These are phyloP conservation scores for Dendrobium nobile DNA, from an alignment of 106 monocot genomes.

Conservation along the genomic window DNA sequence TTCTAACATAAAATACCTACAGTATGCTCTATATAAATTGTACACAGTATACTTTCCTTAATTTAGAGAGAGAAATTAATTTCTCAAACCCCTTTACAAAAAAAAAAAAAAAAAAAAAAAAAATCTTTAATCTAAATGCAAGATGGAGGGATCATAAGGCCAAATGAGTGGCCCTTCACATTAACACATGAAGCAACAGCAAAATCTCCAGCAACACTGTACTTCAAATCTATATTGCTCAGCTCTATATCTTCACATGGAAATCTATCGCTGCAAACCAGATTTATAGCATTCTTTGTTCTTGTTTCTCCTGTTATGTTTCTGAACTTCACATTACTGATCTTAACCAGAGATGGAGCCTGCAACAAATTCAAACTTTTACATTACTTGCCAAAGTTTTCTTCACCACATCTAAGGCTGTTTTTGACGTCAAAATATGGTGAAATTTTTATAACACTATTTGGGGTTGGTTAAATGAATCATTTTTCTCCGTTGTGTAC, in stretches of 20 bases:
- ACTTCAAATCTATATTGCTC: slow-evolving; percentile 18
- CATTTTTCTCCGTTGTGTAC: too few relatives aligned
- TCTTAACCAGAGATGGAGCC: slow-evolving; percentile 29
- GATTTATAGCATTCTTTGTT: slow-evolving; percentile 22
- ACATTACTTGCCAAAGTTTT: too few relatives aligned
- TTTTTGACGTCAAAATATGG: too few relatives aligned
- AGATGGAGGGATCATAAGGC: slow-evolving; percentile 3
- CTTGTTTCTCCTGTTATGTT: slow-evolving; percentile 22
- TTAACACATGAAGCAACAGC: slow-evolving; percentile 14
- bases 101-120: neutral
- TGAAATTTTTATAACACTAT: too few relatives aligned
- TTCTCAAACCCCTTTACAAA: too few relatives aligned
- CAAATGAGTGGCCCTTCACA: slow-evolving; percentile 10
- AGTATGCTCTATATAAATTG: too few relatives aligned
- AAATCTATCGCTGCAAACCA: slow-evolving; percentile 21
- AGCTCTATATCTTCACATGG: slow-evolving; percentile 33
- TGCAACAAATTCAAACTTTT: slow-evolving; percentile 1
- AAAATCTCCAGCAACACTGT: neutral
- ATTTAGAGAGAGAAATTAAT: too few relatives aligned
- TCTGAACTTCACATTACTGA: slow-evolving; percentile 22
- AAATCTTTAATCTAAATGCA: neutral
- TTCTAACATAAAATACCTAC: too few relatives aligned
- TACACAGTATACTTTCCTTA: too few relatives aligned
- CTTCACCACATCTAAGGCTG: too few relatives aligned
- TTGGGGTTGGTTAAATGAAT: too few relatives aligned